These are phyloP conservation scores for Aspergillus sp. DNA, from an alignment of 2,329 filamentous ascomycete species.

Conservation along the genomic window DNA sequence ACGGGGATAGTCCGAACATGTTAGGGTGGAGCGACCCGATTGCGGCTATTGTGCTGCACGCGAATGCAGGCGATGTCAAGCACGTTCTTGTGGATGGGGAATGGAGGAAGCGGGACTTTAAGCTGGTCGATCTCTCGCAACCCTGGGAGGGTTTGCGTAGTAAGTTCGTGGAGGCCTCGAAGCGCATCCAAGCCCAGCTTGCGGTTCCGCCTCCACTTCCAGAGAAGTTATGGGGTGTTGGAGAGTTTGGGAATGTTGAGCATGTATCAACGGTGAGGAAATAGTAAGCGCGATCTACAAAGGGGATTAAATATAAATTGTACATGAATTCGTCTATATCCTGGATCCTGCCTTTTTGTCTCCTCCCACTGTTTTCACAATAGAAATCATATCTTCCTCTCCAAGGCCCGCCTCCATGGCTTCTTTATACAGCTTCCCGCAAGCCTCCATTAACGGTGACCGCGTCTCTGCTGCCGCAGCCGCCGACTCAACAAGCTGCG, in stretches of 20 bases:
- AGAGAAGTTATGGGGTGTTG: neutral
- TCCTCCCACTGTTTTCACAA: neutral
- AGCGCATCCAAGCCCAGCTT: conserved; percentile 9
- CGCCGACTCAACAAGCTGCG: neutral
- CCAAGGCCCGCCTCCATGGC: neutral
- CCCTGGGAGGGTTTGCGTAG: neutral
- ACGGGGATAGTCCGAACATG: conserved; percentile 53
- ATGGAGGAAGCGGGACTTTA: conserved; percentile 9
- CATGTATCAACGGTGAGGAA: neutral
- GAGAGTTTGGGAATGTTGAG: conserved; percentile 6
- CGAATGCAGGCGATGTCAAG: conserved; percentile 8
- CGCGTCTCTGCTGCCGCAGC: neutral
- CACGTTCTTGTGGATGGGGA: conserved; percentile 13
- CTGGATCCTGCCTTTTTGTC: neutral
- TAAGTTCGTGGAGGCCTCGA: neutral
- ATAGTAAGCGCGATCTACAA: neutral
- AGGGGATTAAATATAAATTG: too few species aligned
- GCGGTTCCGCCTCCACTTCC: conserved; percentile 1
- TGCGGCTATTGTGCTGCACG: conserved; percentile 60
- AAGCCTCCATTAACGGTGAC: neutral
- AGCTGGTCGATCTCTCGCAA: neutral
- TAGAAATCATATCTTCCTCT: neutral
- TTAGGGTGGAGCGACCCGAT: conserved; percentile 62
- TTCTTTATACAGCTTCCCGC: neutral
- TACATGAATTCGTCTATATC: neutral